These are phyloP conservation scores for Hypoxylon intermedium DNA, from an alignment of 495 filamentous ascomycete species.

Conservation along the genomic window DNA sequence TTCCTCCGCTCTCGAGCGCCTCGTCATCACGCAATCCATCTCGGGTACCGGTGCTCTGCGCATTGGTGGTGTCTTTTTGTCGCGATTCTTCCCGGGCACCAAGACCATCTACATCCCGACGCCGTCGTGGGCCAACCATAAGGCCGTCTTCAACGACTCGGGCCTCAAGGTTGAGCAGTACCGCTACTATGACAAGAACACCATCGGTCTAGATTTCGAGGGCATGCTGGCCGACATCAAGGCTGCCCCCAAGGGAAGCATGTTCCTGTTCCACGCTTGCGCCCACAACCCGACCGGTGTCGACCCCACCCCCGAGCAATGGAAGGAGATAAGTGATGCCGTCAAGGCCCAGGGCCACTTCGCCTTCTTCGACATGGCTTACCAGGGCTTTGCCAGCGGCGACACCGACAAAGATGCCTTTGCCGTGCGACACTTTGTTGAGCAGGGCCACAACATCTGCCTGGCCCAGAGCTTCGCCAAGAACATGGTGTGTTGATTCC, in stretches of 20 bases:
- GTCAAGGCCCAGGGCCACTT: conserved; percentile 90
- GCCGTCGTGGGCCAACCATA: conserved; percentile 98
- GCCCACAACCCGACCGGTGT: conserved; percentile 99
- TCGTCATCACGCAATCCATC: conserved; percentile 96
- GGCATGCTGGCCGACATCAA: conserved; percentile 92
- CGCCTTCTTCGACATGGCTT: conserved; percentile 99
- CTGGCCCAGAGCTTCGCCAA: conserved; percentile 97
- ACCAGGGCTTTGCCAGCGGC: conserved; percentile 96
- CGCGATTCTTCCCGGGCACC: conserved; percentile 83
- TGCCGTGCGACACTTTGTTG: conserved; percentile 87
- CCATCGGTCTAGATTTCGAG: conserved; percentile 96
- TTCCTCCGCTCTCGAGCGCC: conserved; percentile 76
- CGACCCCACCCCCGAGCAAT: conserved; percentile 91
- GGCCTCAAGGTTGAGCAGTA: conserved; percentile 91
- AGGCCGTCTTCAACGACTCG: conserved; percentile 92
- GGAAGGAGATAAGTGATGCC: conserved; percentile 88
- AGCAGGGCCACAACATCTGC: conserved; percentile 86
- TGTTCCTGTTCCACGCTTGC: conserved; percentile 94
- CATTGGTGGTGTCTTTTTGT: conserved; percentile 91
- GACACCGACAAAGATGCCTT: conserved; percentile 93
- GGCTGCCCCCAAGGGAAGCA: conserved; percentile 81
- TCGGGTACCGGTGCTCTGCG: conserved; percentile 95
- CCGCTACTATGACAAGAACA: conserved; percentile 98
- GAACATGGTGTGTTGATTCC: conserved; percentile 79
- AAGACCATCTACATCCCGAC: conserved; percentile 96